Percentiles rank a stretch among this genome's conserved stretches.
These are phyloP conservation scores for Venturia oleaginea DNA, from an alignment of 2,329 filamentous ascomycete species.

Conservation along the genomic window DNA sequence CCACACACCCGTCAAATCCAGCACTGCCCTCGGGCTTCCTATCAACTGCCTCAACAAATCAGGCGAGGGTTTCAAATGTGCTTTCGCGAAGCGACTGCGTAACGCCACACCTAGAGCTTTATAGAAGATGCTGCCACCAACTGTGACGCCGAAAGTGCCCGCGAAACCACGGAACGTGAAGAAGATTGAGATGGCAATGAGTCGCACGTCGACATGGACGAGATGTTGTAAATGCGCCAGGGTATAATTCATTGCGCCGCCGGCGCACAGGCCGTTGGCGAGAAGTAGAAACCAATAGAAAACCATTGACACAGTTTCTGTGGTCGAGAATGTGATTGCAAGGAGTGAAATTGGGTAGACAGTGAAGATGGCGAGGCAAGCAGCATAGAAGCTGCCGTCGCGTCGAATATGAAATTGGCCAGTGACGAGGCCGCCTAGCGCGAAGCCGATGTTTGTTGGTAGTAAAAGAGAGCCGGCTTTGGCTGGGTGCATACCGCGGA, in stretches of 20 bases:
- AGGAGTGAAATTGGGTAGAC: conserved; percentile 55
- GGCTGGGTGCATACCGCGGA: conserved; percentile 60
- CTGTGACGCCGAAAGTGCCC: conserved; percentile 69
- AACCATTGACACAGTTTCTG: conserved; percentile 8
- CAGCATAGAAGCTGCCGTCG: conserved; percentile 61
- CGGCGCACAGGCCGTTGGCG: conserved; percentile 63
- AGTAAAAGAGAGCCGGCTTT: conserved; percentile 67
- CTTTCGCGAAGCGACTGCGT: conserved; percentile 46
- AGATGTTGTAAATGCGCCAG: conserved; percentile 72
- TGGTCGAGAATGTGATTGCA: conserved; percentile 42
- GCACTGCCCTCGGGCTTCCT: conserved; percentile 50
- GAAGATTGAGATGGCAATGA: conserved; percentile 65
- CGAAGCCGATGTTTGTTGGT: conserved; percentile 75
- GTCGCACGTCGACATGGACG: conserved; percentile 56
- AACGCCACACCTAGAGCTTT: conserved; percentile 50
- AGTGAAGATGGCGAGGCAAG: conserved; percentile 50
- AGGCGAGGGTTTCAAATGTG: conserved; percentile 28
- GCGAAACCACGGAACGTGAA: conserved; percentile 76
- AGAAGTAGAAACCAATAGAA: conserved; percentile 11
- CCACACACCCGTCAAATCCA: conserved; percentile 39
- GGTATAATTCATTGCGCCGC: conserved; percentile 69
- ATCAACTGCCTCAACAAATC: conserved; percentile 46
- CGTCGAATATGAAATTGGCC: conserved; percentile 69
- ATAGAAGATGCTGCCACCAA: conserved; percentile 68
- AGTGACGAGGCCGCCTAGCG: conserved; percentile 60